Evolutionary conservation across 1,284 basidiomycete genomes (phyloP).

Genomic region (Leccinum cinnamomeum): DNA sequence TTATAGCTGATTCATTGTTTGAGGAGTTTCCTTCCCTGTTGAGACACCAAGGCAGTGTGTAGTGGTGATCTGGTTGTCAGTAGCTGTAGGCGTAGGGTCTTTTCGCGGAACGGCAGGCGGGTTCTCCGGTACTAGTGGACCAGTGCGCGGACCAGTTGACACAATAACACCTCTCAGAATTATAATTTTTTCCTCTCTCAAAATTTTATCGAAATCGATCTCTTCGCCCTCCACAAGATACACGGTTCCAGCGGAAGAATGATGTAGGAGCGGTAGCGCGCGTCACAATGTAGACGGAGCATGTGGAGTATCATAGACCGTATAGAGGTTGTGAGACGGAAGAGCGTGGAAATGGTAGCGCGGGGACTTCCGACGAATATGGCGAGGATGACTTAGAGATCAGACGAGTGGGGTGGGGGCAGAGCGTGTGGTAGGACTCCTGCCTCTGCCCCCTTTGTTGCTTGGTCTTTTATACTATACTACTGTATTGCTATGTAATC

Average conservation of each 20-base stretch:
- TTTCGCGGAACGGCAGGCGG: constrained; percentile 79
- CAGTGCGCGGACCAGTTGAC: constrained; percentile 90
- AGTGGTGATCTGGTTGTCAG: constrained; percentile 35
- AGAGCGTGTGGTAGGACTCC: too few species aligned
- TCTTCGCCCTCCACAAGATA: constrained; percentile 97
- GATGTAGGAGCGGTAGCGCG: constrained; percentile 64
- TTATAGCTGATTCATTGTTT: constrained; percentile 91
- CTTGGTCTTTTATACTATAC: too few species aligned
- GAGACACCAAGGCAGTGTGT: constrained; percentile 18
- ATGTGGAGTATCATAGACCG: constrained; percentile 63
- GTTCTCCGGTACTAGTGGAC: constrained; percentile 96
- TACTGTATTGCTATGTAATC: too few species aligned
- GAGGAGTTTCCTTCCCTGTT: constrained; percentile 43
- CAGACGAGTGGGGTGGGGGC: too few species aligned
- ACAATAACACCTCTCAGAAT: constrained; percentile 57
- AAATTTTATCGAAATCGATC: constrained; percentile 91
- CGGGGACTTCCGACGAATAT: too few species aligned
- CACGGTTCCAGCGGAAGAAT: constrained; percentile 64
- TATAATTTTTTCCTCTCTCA: constrained; percentile 80
- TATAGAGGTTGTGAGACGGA: constrained; percentile 27
- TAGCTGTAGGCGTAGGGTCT: constrained; percentile 34
- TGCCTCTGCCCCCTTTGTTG: too few species aligned
- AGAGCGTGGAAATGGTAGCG: too few species aligned
- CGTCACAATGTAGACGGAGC: constrained; percentile 74
- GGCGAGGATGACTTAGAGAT: too few species aligned